Evolutionary conservation across 2,329 filamentous ascomycete genomes (phyloP).

Genomic region (Pyricularia grisea): DNA sequence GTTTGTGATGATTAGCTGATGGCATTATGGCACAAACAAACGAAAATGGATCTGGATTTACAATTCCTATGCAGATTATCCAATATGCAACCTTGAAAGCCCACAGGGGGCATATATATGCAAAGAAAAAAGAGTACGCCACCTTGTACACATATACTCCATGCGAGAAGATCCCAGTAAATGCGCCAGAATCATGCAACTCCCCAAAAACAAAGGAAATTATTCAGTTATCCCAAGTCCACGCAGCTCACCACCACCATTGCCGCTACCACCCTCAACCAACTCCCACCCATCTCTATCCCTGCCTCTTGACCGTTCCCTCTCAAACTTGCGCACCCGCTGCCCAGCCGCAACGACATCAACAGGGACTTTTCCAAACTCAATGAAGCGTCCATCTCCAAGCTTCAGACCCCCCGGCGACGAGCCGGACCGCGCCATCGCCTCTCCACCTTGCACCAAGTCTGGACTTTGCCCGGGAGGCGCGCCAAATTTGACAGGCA

Average conservation of each 20-base stretch:
- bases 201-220: not conserved
- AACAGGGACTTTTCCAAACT: slow-evolving; percentile 12
- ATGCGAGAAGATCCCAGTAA: not conserved
- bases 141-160: not conserved
- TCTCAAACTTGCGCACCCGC: not conserved
- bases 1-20: not conserved
- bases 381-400: slow-evolving; percentile 13
- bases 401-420: slow-evolving; percentile 13
- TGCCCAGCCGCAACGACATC: not conserved
- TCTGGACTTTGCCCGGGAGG: slow-evolving; percentile 3
- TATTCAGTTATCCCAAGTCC: not conserved
- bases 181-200: not conserved
- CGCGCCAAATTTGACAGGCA: not conserved
- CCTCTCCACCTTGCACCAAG: slow-evolving; percentile 9
- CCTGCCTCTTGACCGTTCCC: not conserved
- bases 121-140: not conserved
- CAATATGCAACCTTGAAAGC: not conserved
- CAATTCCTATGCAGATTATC: not conserved
- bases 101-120: not conserved
- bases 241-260: not conserved
- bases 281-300: not conserved
- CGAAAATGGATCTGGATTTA: not conserved
- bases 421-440: slow-evolving; percentile 13
- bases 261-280: not conserved
- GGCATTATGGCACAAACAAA: not conserved